Evolutionary conservation across 345 rosid genomes (phyloP).

Genomic region (Salix arbutifolia): DNA sequence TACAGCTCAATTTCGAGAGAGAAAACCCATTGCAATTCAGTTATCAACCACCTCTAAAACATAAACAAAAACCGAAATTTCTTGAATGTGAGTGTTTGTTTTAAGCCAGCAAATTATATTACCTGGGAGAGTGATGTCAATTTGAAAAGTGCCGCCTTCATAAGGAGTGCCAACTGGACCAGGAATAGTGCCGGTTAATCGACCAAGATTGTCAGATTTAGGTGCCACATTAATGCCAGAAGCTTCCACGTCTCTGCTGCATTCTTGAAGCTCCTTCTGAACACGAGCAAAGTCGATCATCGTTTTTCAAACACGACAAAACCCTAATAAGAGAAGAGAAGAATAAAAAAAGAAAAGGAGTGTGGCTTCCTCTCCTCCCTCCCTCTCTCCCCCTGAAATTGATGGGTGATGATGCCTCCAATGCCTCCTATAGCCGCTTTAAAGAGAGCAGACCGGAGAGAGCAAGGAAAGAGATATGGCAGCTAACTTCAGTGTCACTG

Average conservation of each 20-base stretch:
- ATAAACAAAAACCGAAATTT: background rate
- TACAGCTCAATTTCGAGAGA: background rate
- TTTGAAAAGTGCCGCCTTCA: constrained; percentile 85
- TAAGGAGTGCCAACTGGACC: constrained; percentile 90
- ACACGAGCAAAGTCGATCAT: constrained; percentile 83
- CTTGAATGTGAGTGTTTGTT: background rate
- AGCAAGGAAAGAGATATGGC: background rate
- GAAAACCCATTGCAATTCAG: background rate
- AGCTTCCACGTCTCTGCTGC: constrained; percentile 60
- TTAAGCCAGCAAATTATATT: background rate
- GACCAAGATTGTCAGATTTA: constrained; percentile 66
- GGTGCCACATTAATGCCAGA: constrained; percentile 76
- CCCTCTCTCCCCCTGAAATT: background rate
- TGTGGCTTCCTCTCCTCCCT: background rate
- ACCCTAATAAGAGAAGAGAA: background rate
- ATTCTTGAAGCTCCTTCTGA: constrained; percentile 90
- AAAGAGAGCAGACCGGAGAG: background rate
- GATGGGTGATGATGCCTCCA: background rate
- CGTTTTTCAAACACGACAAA: background rate
- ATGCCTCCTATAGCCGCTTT: background rate
- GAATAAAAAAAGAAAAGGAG: background rate
- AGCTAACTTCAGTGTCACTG: no score
- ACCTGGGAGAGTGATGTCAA: constrained; percentile 85
- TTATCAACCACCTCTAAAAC: no score
- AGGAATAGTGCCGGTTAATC: constrained; percentile 71